Evolutionary conservation across 352 stramenopile genomes (phyloP), one percentile per base, ranked within the genome.

Genomic region (Pythium biforme): DNA sequence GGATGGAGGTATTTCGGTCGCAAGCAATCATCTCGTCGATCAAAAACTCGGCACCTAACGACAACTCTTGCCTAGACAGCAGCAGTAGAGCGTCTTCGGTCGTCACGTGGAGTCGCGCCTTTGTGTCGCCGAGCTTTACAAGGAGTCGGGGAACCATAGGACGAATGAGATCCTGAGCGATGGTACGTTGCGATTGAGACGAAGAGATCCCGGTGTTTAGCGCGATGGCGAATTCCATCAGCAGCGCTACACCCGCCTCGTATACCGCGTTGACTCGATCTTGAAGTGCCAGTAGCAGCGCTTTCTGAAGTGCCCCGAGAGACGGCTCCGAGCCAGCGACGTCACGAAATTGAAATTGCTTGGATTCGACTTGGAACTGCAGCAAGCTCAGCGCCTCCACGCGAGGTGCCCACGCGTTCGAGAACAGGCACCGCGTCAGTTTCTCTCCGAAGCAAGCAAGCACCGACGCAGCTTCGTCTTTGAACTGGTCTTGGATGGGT

Each of bases 251-350:
- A 8, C 71, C 83, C 7, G 82, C 83, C 62, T 94, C 85, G 64
- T 89, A 91, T 1, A 94, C 85, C 0, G 81, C 68, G 59, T 92
- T 94, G 2, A 92, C 85, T 7, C 82, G 81, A 40, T 94, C 82
- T 50, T 90, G 82, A 19, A 92, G 69, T 11, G 83, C 76, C 26
- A 84, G 62, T 1, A 86, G 43, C 6, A 92, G 51, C 23, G 79
- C 86, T 12, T 75, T 84, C 43, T 90, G 79, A 26, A 88, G 72
- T 0, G 76, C 76, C 25, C 57, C 60, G 11, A 79, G 58, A 22
- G 86, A 27, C 25, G 51, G 63, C 34, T 26, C 45, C 10, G 3
- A 33, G 23, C 22, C 37, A 27, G 66, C 72, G 0, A 34, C 55
- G 33, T 83, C 77, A 48, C 62, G 62, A 25, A 91, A 79, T 11